These are phyloP conservation scores for Aspergillus sp. DNA, from an alignment of 2,329 filamentous ascomycete genomes.

Conservation along the genomic window DNA sequence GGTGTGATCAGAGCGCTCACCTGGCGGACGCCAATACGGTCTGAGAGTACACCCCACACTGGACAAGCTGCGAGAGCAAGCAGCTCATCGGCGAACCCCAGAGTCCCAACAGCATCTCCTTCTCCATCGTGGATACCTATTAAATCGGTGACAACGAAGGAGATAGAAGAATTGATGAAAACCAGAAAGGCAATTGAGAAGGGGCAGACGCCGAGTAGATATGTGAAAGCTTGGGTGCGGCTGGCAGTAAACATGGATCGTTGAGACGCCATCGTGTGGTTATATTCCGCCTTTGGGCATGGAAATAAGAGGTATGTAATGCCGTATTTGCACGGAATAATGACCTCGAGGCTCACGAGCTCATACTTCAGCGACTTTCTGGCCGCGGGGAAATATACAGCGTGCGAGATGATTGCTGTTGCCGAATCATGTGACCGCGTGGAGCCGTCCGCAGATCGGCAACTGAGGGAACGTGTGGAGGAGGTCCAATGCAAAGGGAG, in stretches of 20 bases:
- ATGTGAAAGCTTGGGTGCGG: conserved; percentile 57
- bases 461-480: neutral
- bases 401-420: neutral
- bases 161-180: conserved; percentile 64
- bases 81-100: conserved; percentile 52
- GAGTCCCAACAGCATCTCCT: conserved; percentile 59
- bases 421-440: neutral
- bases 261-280: conserved; percentile 27
- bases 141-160: conserved; percentile 64
- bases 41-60: conserved; percentile 50
- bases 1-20: conserved; percentile 30
- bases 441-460: neutral
- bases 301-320: neutral
- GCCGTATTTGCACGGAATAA: neutral
- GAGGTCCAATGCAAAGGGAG: neutral
- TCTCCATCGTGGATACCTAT: conserved; percentile 57
- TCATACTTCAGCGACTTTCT: neutral
- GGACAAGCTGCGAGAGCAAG: conserved; percentile 50
- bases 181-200: conserved; percentile 67
- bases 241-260: conserved; percentile 55
- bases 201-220: conserved; percentile 61
- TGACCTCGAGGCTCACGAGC: neutral
- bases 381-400: neutral
- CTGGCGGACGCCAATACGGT: conserved; percentile 49
- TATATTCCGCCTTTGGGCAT: neutral